Percentiles rank a stretch among this genome's conserved stretches.
Conservation (phyloP, 495 filamentous ascomycete species). For the Cladorrhinum samala region DNA sequence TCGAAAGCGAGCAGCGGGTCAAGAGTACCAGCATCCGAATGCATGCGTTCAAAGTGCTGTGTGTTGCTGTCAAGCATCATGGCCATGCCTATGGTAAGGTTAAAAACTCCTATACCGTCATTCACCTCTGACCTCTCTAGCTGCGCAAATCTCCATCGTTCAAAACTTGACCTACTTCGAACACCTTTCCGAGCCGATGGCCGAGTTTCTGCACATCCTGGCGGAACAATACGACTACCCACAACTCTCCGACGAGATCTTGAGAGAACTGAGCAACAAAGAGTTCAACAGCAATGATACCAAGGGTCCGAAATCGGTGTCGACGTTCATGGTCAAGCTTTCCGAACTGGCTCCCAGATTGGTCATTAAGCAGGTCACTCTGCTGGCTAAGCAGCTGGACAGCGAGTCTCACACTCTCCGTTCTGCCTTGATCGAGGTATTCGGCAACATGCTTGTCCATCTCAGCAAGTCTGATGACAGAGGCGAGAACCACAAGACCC, state of each 20-base stretch:
- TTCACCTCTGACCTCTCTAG: constrained; percentile 42
- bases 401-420: constrained; percentile 96
- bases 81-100: constrained; percentile 89
- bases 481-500: constrained; percentile 82
- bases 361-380: constrained; percentile 95
- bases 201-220: constrained; percentile 93
- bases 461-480: constrained; percentile 86
- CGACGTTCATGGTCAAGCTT: constrained; percentile 89
- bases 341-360: constrained; percentile 89
- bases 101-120: constrained; percentile 11
- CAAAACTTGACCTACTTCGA: constrained; percentile 98
- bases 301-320: constrained; percentile 94
- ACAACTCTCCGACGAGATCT: constrained; percentile 87
- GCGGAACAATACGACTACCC: constrained; percentile 97
- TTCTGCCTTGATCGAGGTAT: constrained; percentile 94
- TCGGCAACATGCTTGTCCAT: constrained; percentile 89
- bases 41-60: constrained; percentile 95
- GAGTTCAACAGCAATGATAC: constrained; percentile 97
- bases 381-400: constrained; percentile 87
- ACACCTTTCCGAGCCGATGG: constrained; percentile 97
- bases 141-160: constrained; percentile 94
- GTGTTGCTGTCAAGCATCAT: constrained; percentile 96
- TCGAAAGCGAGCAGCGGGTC: constrained; percentile 89
- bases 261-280: constrained; percentile 91
- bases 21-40: constrained; percentile 89